Percentiles rank a stretch among this genome's conserved stretches.
These are phyloP conservation scores for Coprinopsis marcescibilis DNA, from an alignment of 768 basidiomycete genomes.

Conservation along the genomic window DNA sequence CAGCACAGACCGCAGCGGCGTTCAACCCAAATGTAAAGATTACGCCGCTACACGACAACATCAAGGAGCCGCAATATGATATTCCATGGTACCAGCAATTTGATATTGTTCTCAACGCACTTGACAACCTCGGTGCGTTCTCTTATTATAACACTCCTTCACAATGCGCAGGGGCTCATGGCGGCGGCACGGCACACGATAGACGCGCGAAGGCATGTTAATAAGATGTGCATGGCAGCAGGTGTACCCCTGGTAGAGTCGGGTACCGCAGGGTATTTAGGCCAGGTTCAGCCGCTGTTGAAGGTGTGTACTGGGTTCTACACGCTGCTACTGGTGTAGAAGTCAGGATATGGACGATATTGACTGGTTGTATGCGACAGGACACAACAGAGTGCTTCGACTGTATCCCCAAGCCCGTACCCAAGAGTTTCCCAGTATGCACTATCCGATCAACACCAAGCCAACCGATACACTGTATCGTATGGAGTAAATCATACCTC, in stretches of 20 bases:
- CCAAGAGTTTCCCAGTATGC: conserved; percentile 95
- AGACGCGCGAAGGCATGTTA: conserved; percentile 95
- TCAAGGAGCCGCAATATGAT: conserved; percentile 89
- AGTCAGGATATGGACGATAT: too few relatives aligned
- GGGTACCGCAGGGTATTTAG: conserved; percentile 94
- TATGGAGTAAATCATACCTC: conserved; percentile 98
- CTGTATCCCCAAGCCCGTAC: conserved; percentile 87
- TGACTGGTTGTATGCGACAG: too few relatives aligned
- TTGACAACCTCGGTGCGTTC: conserved; percentile 89
- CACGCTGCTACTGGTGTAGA: background rate
- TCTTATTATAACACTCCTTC: too few relatives aligned
- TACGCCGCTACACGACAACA: conserved; percentile 87
- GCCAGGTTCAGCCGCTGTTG: conserved; percentile 91
- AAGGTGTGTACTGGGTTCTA: too few relatives aligned
- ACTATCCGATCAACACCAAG: conserved; percentile 96
- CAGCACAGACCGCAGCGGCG: conserved; percentile 71
- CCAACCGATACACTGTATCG: conserved; percentile 97
- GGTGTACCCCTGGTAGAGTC: conserved; percentile 89
- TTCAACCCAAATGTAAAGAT: conserved; percentile 90
- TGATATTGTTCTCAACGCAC: conserved; percentile 89
- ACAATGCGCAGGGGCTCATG: too few relatives aligned
- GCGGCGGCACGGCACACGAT: too few relatives aligned
- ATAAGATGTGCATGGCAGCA: conserved; percentile 96
- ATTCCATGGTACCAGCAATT: conserved; percentile 87
- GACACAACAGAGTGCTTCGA: conserved; percentile 93